Evolutionary conservation across 2,329 filamentous ascomycete genomes (phyloP).

Genomic region (Beauveria sp.): DNA sequence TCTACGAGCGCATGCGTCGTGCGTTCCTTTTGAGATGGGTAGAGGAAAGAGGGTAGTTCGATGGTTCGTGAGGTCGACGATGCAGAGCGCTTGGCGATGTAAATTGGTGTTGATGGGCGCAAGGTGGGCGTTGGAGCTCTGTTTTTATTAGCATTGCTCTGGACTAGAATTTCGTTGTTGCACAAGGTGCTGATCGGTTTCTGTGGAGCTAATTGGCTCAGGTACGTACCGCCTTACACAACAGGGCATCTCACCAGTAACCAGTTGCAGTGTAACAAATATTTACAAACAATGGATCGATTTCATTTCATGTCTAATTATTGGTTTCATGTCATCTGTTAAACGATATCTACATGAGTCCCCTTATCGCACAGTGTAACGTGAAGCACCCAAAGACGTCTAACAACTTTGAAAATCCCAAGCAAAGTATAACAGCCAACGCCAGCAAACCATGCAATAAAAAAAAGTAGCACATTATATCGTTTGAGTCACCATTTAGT

Average conservation of each 20-base stretch:
- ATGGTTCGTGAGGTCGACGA: slow-evolving; percentile 13
- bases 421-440: slow-evolving; percentile 17
- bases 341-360: not conserved
- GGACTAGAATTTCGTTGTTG: too few relatives aligned
- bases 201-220: not conserved
- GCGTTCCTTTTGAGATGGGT: not conserved
- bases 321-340: too few relatives aligned
- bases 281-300: too few relatives aligned
- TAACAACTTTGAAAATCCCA: not conserved
- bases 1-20: slow-evolving; percentile 1
- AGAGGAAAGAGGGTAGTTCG: not conserved
- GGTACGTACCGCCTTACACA: not conserved
- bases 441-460: slow-evolving; percentile 23
- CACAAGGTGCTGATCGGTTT: too few relatives aligned
- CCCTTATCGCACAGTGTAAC: not conserved
- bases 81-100: slow-evolving; percentile 10
- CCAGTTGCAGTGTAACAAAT: too few relatives aligned
- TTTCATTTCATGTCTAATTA: too few relatives aligned
- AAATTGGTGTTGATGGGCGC: not conserved
- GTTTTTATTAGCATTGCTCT: not conserved
- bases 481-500: slow-evolving; percentile 31
- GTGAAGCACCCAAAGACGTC: not conserved
- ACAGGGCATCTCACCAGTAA: too few relatives aligned
- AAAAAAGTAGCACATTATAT: slow-evolving; percentile 16
- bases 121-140: not conserved